Evolutionary conservation across 2,329 filamentous ascomycete genomes (phyloP).

Genomic region (Pseudocercospora ulei): DNA sequence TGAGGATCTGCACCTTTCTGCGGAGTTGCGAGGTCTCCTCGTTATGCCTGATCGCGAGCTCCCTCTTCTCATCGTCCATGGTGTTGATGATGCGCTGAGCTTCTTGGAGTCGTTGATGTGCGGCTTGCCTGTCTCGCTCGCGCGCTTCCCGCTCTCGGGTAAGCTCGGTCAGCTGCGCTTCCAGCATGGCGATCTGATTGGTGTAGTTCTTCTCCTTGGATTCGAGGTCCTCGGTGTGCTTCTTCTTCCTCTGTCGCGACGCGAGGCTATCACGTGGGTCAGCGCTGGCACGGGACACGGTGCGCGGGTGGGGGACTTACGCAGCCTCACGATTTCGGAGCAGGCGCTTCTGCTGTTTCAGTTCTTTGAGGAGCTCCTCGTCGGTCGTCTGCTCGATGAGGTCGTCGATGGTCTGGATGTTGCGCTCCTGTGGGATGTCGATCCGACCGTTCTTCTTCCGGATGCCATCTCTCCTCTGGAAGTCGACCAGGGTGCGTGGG

Average conservation of each 20-base stretch:
- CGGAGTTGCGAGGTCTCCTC: slow-evolving; percentile 82
- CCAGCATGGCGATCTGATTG: slow-evolving; percentile 62
- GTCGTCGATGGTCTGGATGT: slow-evolving; percentile 86
- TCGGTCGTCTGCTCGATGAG: slow-evolving; percentile 80
- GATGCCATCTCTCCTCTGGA: slow-evolving; percentile 69
- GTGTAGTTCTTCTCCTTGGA: slow-evolving; percentile 92
- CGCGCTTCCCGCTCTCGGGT: slow-evolving; percentile 44
- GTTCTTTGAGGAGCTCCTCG: slow-evolving; percentile 90
- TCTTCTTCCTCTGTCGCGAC: slow-evolving; percentile 94
- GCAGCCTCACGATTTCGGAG: slow-evolving; percentile 93
- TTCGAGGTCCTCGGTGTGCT: slow-evolving; percentile 91
- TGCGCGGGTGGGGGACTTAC: slow-evolving; percentile 46
- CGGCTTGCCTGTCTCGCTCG: slow-evolving; percentile 28
- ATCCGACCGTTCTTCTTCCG: slow-evolving; percentile 98
- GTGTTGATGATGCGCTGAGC: slow-evolving; percentile 65
- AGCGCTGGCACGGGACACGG: slow-evolving; percentile 11
- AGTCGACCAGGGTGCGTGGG: slow-evolving; percentile 40
- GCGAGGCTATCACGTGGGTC: slow-evolving; percentile 58
- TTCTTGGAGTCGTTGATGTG: slow-evolving; percentile 64
- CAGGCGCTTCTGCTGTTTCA: slow-evolving; percentile 95
- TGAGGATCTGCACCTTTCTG: slow-evolving; percentile 80
- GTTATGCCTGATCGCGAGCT: slow-evolving; percentile 78
- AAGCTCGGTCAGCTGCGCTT: slow-evolving; percentile 63
- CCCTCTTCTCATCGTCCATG: slow-evolving; percentile 78
- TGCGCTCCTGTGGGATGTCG: slow-evolving; percentile 89